Percentiles rank a stretch among this genome's conserved stretches.
phyloP scores from a whole-genome alignment of 805 yeast species.

The Metschnikowia dekortorum region DNA sequence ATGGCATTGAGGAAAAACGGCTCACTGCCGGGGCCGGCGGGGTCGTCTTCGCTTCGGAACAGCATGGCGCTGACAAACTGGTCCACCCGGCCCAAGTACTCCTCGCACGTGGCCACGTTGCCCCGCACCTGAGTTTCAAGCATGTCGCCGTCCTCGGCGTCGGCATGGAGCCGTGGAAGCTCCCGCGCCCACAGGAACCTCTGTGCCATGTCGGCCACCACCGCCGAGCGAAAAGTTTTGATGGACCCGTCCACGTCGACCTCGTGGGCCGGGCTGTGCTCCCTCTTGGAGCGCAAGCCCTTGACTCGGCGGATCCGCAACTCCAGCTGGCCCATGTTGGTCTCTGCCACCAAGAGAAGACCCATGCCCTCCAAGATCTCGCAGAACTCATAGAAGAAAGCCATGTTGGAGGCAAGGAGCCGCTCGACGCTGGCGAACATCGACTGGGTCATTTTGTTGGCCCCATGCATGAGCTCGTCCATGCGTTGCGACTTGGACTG shows the following conservation, averaged over 20 bases:
- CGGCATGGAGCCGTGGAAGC: conserved; percentile 1
- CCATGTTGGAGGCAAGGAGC: conserved; percentile 23
- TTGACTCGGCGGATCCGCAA: conserved; percentile 69
- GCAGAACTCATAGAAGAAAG: conserved; percentile 44
- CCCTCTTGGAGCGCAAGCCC: conserved; percentile 55
- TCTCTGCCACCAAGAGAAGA: conserved; percentile 51
- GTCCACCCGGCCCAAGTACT: background rate
- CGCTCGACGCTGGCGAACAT: conserved; percentile 20
- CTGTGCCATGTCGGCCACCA: conserved; percentile 36
- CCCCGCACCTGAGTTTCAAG: conserved; percentile 5
- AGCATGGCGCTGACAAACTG: conserved; percentile 20
- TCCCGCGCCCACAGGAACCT: conserved; percentile 44
- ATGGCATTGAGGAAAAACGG: conserved; percentile 42
- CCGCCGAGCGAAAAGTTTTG: conserved; percentile 34
- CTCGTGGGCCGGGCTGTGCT: conserved; percentile 21
- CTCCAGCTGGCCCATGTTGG: conserved; percentile 22
- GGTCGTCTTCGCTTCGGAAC: conserved; percentile 13
- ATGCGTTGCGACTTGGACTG: conserved; percentile 20
- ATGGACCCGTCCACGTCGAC: background rate
- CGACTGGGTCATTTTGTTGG: background rate
- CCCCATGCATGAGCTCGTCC: conserved; percentile 14
- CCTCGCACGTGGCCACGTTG: conserved; percentile 1
- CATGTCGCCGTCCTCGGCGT: conserved; percentile 3
- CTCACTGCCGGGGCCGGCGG: conserved; percentile 3
- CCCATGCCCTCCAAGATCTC: conserved; percentile 73